Evolutionary conservation across 129 eudicot genomes (phyloP).

Genomic region (Tanacetum coccineum): DNA sequence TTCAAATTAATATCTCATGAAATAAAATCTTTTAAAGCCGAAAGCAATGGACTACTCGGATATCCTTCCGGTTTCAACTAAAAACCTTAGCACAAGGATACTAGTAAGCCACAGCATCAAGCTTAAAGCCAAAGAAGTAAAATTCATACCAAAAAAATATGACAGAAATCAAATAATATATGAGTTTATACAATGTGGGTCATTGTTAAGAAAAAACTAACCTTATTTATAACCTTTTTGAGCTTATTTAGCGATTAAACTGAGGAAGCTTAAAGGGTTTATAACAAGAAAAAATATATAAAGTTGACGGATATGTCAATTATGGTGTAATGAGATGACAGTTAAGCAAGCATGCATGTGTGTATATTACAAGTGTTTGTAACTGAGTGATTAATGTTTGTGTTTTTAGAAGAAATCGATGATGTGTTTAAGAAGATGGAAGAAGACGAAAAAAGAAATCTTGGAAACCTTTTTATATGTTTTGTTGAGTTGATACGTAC

Average conservation of each 20-base stretch:
- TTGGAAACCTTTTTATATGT: conserved; percentile 5
- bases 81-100: no score
- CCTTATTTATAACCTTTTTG: conserved; percentile 24
- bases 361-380: not conserved
- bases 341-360: conserved; percentile 16
- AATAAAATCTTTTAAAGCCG: no score
- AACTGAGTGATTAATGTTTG: not conserved
- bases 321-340: conserved; percentile 28
- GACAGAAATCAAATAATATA: conserved; percentile 2
- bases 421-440: not conserved
- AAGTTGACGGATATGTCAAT: conserved; percentile 39
- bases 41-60: no score
- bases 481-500: not conserved
- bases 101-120: no score
- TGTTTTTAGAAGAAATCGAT: conserved; percentile 12
- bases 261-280: conserved; percentile 34
- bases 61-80: no score
- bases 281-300: conserved; percentile 19
- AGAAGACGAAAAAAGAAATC: conserved; percentile 11
- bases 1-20: not conserved
- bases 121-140: not conserved
- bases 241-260: conserved; percentile 40
- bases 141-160: conserved; percentile 18
- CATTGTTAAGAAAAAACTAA: conserved; percentile 26
- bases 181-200: not conserved